Conservation (phyloP, 2,329 filamentous ascomycete genomes). For the Penicillium sp. region DNA sequence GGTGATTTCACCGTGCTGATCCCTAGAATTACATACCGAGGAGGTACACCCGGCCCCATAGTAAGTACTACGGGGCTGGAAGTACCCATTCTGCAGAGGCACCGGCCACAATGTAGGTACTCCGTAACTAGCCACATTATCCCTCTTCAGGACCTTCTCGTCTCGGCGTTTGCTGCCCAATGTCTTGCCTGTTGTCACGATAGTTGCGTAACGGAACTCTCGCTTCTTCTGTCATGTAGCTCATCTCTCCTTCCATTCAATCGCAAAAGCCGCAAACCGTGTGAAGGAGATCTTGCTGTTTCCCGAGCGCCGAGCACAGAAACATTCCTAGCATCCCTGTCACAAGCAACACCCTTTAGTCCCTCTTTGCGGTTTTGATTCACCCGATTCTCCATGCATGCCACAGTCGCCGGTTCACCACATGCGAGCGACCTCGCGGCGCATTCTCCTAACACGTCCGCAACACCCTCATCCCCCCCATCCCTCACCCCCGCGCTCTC, state of each 20-base stretch:
- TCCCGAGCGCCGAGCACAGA: slow-evolving; percentile 17
- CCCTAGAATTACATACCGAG: slow-evolving; percentile 23
- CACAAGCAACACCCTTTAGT: slow-evolving; percentile 14
- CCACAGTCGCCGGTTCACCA: slow-evolving; percentile 34
- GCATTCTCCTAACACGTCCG: slow-evolving; percentile 28
- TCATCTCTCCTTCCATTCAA: slow-evolving; percentile 5
- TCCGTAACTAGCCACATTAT: slow-evolving; percentile 19
- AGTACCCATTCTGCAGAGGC: slow-evolving; percentile 21
- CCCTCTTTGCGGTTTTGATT: slow-evolving; percentile 13
- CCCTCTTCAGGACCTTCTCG: slow-evolving; percentile 18
- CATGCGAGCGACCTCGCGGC: slow-evolving; percentile 28
- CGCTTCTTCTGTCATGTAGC: slow-evolving; percentile 19
- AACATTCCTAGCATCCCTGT: slow-evolving; percentile 28
- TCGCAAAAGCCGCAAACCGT: slow-evolving; percentile 9
- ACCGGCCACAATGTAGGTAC: too few relatives aligned
- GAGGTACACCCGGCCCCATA: slow-evolving; percentile 20
- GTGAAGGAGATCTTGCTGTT: slow-evolving; percentile 22
- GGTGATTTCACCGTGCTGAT: slow-evolving; percentile 22
- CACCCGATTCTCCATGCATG: slow-evolving; percentile 37
- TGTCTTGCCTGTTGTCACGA: slow-evolving; percentile 2
- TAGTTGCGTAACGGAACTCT: neutral
- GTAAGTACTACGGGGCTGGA: slow-evolving; percentile 12
- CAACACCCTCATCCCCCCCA: slow-evolving; percentile 27
- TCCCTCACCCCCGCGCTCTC: slow-evolving; percentile 26
- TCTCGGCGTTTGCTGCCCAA: slow-evolving; percentile 23